Conservation (phyloP, 2,329 filamentous ascomycete species). For the Cadophora sp. region DNA sequence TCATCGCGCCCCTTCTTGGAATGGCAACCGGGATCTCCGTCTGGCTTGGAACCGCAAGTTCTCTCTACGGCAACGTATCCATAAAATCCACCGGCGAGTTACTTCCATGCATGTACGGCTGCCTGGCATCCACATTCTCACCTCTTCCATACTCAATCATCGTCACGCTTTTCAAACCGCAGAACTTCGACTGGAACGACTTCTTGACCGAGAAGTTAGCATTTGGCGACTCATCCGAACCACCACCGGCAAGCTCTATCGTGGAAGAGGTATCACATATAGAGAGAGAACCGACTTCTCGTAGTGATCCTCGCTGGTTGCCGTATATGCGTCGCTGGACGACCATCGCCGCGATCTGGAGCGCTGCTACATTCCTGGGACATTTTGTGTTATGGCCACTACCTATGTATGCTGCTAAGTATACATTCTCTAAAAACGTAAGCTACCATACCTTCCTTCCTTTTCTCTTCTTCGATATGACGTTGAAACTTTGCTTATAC, state of each 20-base stretch:
- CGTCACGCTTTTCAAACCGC: conserved; percentile 54
- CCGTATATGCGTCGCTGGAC: conserved; percentile 21
- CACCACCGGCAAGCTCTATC: background rate
- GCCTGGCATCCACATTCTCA: conserved; percentile 54
- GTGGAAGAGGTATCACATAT: background rate
- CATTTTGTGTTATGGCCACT: conserved; percentile 18
- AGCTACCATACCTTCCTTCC: background rate
- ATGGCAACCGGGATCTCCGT: conserved; percentile 58
- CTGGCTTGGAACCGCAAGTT: conserved; percentile 57
- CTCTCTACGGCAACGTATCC: conserved; percentile 54
- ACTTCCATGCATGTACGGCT: conserved; percentile 60
- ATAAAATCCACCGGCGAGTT: conserved; percentile 56
- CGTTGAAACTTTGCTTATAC: background rate
- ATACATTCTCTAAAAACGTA: conserved; percentile 19
- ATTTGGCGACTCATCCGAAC: conserved; percentile 13
- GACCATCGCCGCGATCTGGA: conserved; percentile 20
- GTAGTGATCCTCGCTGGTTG: conserved; percentile 15
- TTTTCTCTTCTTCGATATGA: background rate
- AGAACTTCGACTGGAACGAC: conserved; percentile 52
- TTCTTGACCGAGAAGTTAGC: conserved; percentile 43
- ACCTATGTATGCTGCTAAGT: conserved; percentile 24
- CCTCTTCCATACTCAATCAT: conserved; percentile 53
- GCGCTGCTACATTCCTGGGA: conserved; percentile 19
- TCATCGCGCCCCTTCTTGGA: conserved; percentile 57
- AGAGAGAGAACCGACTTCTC: background rate